These are phyloP conservation scores for Sicyos edulis DNA, from an alignment of 306 rosid genomes.

Conservation along the genomic window DNA sequence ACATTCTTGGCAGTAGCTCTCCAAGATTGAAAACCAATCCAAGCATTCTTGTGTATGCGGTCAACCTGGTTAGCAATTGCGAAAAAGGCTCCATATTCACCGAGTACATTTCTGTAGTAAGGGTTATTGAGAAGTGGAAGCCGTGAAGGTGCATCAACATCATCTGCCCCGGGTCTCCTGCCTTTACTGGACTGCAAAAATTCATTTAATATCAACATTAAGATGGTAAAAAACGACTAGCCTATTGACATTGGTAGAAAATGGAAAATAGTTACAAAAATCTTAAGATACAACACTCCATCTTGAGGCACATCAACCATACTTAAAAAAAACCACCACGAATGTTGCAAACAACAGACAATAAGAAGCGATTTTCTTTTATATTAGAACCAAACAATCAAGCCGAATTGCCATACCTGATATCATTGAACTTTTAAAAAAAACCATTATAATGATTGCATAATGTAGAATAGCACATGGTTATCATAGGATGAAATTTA, in stretches of 20 bases:
- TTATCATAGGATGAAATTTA: background rate
- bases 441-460: background rate
- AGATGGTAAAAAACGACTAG: background rate
- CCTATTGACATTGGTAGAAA: background rate
- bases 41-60: slow-evolving; percentile 86
- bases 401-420: background rate
- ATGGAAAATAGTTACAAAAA: background rate
- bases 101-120: slow-evolving; percentile 77
- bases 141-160: slow-evolving; percentile 83
- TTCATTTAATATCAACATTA: slow-evolving; percentile 14
- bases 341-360: background rate
- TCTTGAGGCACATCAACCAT: slow-evolving; percentile 1
- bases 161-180: slow-evolving; percentile 71
- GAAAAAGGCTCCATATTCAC: slow-evolving; percentile 85
- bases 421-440: background rate
- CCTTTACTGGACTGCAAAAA: slow-evolving; percentile 72
- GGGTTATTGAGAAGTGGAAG: slow-evolving; percentile 69
- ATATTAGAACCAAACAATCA: background rate
- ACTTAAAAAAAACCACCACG: background rate
- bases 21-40: slow-evolving; percentile 99
- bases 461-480: background rate
- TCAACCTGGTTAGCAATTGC: slow-evolving; percentile 82
- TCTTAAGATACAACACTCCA: background rate
- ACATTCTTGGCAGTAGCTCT: slow-evolving; percentile 95
- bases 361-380: background rate